Evolutionary conservation across 2,329 filamentous ascomycete species (phyloP), one percentile per base, ranked within the genome.

Genomic region (Alternaria rosae): DNA sequence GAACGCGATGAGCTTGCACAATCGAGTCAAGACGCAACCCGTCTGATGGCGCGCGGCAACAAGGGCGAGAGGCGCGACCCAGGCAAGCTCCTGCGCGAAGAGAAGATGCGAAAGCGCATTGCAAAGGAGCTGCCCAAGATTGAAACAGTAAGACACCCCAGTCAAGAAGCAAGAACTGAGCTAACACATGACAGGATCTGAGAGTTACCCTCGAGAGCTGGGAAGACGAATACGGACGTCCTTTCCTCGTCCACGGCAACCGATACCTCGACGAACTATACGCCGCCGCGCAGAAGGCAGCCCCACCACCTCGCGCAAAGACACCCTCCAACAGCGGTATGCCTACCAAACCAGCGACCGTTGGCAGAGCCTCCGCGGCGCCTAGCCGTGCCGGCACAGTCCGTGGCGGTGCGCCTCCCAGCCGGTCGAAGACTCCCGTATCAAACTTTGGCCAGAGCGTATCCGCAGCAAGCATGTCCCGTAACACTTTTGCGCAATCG

Each of bases 81-180:
- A 3, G 94, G 93, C 53, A 95, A 97, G 81, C 85, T 99, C 15
- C 85, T 99, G 54, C 88, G 95, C 28, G 95, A 99, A 77, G 95
- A 99, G 82, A 99, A 98, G 86, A 97, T 97, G 92, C 89, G 95
- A 62, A 99, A 99, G 87, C 88, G 94, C 60, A 97, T 99, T 65
- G 87, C 94, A 25, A 99, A 98, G 80, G 95, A 99, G 76, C 84
- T 99, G 28, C 95, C 95, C 58, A 98, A 97, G 82, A 86, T 99
- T 44, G 90, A 94, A 60, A 86, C 86, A 0, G 93, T 70, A 68
- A 30, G 57, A 30, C 8, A 42, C 21, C 7, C 12, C 1, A 9
- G 6, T 3, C 9, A 13, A 7, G 13, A 15, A n/a, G 1, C 21
- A 28, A 15, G 15, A 21, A 12, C 9, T 41, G 38, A 28, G 41